Conservation (phyloP, 1,284 basidiomycete species). For the Malassezia caprae region DNA sequence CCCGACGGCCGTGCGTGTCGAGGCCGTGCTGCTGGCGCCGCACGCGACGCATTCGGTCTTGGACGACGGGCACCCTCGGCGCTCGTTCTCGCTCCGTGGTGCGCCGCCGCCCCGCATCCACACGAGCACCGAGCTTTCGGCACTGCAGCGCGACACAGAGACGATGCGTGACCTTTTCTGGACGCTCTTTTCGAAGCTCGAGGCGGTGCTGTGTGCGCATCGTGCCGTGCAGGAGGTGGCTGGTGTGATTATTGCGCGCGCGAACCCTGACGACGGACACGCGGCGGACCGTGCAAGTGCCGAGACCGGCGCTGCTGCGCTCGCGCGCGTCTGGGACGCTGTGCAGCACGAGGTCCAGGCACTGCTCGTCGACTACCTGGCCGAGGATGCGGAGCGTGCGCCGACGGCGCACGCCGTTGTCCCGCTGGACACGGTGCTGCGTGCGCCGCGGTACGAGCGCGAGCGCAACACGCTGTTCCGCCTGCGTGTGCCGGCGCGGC, state of each 20-base stretch:
- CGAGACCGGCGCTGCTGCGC: constrained; percentile 24
- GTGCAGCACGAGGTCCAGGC: constrained; percentile 72
- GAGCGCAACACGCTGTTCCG: constrained; percentile 60
- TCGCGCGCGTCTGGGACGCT: constrained; percentile 82
- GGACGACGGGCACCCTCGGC: constrained; percentile 17
- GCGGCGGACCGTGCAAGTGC: constrained; percentile 10
- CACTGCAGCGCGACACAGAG: constrained; percentile 37
- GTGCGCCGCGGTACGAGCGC: constrained; percentile 27
- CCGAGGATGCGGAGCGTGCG: constrained; percentile 71
- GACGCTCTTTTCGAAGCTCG: constrained; percentile 92
- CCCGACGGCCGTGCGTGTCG: constrained; percentile 58
- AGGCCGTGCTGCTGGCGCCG: constrained; percentile 48
- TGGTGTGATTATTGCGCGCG: constrained; percentile 25
- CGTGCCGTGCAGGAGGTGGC: constrained; percentile 79
- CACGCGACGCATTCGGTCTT: constrained; percentile 19
- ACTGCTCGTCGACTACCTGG: constrained; percentile 80
- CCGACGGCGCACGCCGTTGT: constrained; percentile 62
- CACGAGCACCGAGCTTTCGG: constrained; percentile 26
- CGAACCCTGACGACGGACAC: constrained; percentile 27
- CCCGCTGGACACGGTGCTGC: constrained; percentile 83
- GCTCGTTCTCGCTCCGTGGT: constrained; percentile 26
- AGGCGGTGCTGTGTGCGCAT: constrained; percentile 87
- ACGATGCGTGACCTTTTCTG: constrained; percentile 74
- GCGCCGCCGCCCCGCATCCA: constrained; percentile 22
- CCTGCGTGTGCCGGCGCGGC: constrained; percentile 60